Evolutionary conservation across 805 yeast genomes (phyloP), one percentile per base, ranked within the genome.

Genomic region (Myxozyma nipponensis): DNA sequence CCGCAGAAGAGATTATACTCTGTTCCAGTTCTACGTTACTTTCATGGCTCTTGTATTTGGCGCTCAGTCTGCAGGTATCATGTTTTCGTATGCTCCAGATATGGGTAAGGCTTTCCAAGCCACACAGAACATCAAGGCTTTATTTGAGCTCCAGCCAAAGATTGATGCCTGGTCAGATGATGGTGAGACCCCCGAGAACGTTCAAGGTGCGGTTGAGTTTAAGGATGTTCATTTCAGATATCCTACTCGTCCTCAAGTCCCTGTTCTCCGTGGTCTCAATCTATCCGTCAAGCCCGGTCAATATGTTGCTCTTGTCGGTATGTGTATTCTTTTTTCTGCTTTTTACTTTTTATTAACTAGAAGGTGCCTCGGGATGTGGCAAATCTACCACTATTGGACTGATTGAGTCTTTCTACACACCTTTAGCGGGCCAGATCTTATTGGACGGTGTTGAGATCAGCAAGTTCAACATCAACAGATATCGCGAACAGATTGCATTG

Each of bases 261-360:
- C 68, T 3, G 81, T 80, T 0, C 64, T 91, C 24, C 69, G 76
- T 1, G 68, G 80, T 32, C 69, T 86, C 2, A 67, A 68, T 41
- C 58, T 84, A 13, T 58, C 62, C 1, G 72, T 89, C 35, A 66
- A 73, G n/a, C 63, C 74, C 6, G 76, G 78, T 1, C 69, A 73
- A 50, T 68, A 78, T 34, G 81, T 83, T 13, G 93, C 82, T 46
- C 68, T 91, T 2, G 82, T 91, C 10, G 84, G 84, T 3, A 75
- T 13, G 44, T 22, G 30, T 35, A 35, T 42, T 15, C 23, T 23
- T 42, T 17, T 25, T 9, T 42, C 18, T 38, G 18, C 5, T 3
- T 28, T 7, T 26, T 15, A 19, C 10, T 34, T 7, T 17, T 23
- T 23, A 15, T 21, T 17, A 2, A 3, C 3, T 22, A 13, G 4